A percentile compares a stretch with the other conserved stretches of the same genome.
These are phyloP conservation scores for Acer yangbiense DNA, from an alignment of 345 rosid species.

Conservation along the genomic window DNA sequence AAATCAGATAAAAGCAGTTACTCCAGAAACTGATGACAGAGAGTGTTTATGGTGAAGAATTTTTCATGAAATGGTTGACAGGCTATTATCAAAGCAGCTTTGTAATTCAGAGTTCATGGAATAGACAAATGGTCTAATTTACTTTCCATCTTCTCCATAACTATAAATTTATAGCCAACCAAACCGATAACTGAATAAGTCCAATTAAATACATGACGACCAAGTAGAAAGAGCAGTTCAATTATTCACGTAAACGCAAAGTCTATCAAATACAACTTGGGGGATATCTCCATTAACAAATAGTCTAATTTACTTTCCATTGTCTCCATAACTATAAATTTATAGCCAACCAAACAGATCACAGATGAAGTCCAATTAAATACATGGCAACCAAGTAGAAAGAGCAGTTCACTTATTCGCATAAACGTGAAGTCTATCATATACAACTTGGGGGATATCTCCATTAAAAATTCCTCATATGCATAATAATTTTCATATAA, in stretches of 20 bases:
- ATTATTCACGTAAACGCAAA: background rate
- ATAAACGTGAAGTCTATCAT: background rate
- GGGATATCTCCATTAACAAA: background rate
- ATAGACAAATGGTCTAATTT: background rate
- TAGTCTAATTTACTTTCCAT: background rate
- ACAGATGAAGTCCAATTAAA: background rate
- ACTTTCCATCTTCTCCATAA: background rate
- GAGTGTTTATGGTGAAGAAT: background rate
- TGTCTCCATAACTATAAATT: background rate
- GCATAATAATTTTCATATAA: background rate
- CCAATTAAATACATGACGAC: background rate
- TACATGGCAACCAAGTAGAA: background rate
- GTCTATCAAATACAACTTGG: background rate
- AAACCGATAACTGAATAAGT: background rate
- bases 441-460: background rate
- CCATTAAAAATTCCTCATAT: background rate
- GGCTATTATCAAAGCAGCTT: background rate
- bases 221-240: background rate
- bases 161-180: slow-evolving; percentile 1
- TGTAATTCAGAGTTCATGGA: background rate
- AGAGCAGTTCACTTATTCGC: background rate
- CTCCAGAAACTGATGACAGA: background rate
- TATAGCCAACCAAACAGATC: background rate
- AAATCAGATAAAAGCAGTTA: background rate
- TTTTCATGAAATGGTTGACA: background rate